Percentiles rank a stretch among this genome's conserved stretches.
phyloP scores from a whole-genome alignment of 441 rosid species.

The Kokia cookei region DNA sequence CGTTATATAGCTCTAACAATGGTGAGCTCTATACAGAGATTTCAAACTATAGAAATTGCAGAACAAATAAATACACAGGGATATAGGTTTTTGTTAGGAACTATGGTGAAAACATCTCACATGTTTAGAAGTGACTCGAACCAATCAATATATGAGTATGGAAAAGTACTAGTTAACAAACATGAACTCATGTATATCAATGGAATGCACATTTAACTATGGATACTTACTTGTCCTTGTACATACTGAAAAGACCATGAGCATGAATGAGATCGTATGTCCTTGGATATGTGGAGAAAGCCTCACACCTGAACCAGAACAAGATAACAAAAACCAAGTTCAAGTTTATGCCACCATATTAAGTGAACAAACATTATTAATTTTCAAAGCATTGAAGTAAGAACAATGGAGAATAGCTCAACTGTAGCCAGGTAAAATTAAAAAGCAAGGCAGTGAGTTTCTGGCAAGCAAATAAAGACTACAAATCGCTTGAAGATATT shows the following conservation, averaged over 20 bases:
- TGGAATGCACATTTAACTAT: not conserved
- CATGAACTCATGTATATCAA: not conserved
- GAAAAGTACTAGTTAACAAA: not conserved
- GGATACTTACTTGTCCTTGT: constrained; percentile 51
- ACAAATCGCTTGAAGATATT: not conserved
- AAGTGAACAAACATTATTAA: not conserved
- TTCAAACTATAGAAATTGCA: not conserved
- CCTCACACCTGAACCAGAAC: constrained; percentile 56
- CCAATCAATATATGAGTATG: too few species aligned
- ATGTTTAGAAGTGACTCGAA: not conserved
- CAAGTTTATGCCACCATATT: not conserved
- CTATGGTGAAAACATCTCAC: not conserved
- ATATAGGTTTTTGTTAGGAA: too few species aligned
- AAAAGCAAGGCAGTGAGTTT: not conserved
- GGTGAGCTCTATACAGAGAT: not conserved
- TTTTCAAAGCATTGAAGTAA: not conserved
- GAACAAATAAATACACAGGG: not conserved
- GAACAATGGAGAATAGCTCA: not conserved
- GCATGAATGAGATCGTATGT: constrained; percentile 74
- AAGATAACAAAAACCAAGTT: not conserved
- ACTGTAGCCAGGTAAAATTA: not conserved
- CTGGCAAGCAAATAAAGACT: not conserved
- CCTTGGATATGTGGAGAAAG: constrained; percentile 76
- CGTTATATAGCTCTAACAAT: not conserved
- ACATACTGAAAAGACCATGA: constrained; percentile 48